phyloP scores from a whole-genome alignment of 140 eudicot genomes.

The Bidens hawaiensis region DNA sequence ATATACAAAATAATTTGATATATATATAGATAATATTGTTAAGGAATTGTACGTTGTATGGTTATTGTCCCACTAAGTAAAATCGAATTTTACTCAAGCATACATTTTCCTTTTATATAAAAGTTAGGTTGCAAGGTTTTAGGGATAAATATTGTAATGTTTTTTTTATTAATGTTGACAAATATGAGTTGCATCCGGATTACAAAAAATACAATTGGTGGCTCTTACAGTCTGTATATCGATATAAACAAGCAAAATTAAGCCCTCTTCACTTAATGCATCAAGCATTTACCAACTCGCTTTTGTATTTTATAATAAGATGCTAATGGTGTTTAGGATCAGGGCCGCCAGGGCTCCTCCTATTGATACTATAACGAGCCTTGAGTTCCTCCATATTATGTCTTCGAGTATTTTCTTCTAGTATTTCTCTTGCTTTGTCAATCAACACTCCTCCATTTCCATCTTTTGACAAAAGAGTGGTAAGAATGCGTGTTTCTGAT shows the following conservation, averaged over 20 bases:
- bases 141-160: too few species aligned
- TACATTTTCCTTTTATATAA: too few species aligned
- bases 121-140: too few species aligned
- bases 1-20: too few species aligned
- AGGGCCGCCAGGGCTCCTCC: constrained; percentile 81
- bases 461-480: background rate
- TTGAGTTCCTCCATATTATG: constrained; percentile 20
- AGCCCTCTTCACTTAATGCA: background rate
- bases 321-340: constrained; percentile 70
- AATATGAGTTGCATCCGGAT: background rate
- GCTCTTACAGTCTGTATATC: background rate
- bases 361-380: constrained; percentile 24
- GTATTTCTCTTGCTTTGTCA: constrained; percentile 39
- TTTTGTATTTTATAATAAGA: background rate
- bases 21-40: too few species aligned
- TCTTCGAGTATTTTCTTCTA: constrained; percentile 37
- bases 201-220: background rate
- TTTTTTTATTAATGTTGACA: background rate
- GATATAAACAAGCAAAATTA: background rate
- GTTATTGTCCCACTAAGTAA: too few species aligned
- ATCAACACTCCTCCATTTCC: constrained; percentile 25
- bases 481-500: constrained; percentile 24
- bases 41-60: too few species aligned
- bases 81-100: too few species aligned
- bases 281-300: background rate